phyloP scores from a whole-genome alignment of 257 asterid genomes.

The Oldenlandia corymbosa region DNA sequence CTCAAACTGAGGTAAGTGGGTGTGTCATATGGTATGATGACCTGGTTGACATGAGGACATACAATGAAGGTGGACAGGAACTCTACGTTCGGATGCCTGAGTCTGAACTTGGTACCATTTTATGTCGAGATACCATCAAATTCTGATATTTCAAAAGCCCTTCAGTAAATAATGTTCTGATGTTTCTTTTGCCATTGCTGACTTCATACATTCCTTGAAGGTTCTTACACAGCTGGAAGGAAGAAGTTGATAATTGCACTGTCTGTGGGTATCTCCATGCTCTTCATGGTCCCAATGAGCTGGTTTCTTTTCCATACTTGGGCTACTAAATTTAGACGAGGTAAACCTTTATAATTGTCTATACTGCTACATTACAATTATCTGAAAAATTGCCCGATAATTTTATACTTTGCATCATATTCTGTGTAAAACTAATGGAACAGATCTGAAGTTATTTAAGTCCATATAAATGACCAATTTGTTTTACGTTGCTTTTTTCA shows the following conservation, averaged over 20 bases:
- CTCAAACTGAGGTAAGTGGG: constrained; percentile 19
- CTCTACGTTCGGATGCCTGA: constrained; percentile 32
- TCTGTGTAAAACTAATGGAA: no score
- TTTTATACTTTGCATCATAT: neutral
- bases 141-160: neutral
- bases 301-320: neutral
- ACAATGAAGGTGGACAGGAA: constrained; percentile 32
- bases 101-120: constrained; percentile 29
- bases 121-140: neutral
- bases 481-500: no score
- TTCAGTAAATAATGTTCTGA: neutral
- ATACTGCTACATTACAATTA: neutral
- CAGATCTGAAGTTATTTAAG: no score
- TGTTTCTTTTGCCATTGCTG: neutral
- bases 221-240: neutral
- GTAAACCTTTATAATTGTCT: neutral
- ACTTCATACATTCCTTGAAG: neutral
- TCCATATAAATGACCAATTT: no score
- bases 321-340: neutral
- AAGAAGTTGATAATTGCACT: neutral
- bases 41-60: constrained; percentile 26
- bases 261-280: neutral
- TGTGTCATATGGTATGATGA: constrained; percentile 38
- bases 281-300: neutral
- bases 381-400: constrained; percentile 8